phyloP scores from a whole-genome alignment of 2,329 filamentous ascomycete genomes.

The Phoma sp. region DNA sequence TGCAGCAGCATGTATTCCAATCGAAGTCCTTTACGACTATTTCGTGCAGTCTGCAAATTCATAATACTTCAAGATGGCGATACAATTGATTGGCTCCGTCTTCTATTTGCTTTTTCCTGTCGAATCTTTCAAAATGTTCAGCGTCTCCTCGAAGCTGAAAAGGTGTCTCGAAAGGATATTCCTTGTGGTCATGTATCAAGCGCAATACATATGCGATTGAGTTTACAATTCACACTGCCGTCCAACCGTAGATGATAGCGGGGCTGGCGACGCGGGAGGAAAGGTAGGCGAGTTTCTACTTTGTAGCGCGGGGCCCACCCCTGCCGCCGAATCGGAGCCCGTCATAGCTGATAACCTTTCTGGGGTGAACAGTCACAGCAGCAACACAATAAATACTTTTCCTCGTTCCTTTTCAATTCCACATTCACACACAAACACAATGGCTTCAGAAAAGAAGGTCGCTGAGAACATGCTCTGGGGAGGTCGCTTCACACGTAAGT shows the following conservation, averaged over 20 bases:
- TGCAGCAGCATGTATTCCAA: too few relatives aligned
- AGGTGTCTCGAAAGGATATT: too few relatives aligned
- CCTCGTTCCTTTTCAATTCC: not conserved
- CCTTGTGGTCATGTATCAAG: too few relatives aligned
- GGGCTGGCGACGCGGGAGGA: conserved; percentile 11
- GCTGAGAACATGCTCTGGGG: conserved; percentile 50
- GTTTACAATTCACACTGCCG: too few relatives aligned
- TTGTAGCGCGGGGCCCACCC: conserved; percentile 7
- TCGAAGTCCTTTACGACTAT: too few relatives aligned
- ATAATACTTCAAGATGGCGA: too few relatives aligned
- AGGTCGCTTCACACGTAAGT: conserved; percentile 44
- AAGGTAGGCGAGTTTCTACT: conserved; percentile 3
- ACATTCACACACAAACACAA: conserved; percentile 14
- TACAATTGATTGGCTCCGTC: too few relatives aligned
- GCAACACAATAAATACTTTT: conserved; percentile 4
- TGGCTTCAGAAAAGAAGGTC: conserved; percentile 45
- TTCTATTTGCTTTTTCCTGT: too few relatives aligned
- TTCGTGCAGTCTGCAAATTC: too few relatives aligned
- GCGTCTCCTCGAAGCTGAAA: too few relatives aligned
- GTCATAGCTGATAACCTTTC: conserved; percentile 15
- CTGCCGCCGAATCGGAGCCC: conserved; percentile 14
- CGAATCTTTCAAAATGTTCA: too few relatives aligned
- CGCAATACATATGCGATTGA: too few relatives aligned
- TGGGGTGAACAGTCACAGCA: conserved; percentile 19
- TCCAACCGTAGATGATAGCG: not conserved